Evolutionary conservation across 345 rosid species (phyloP).

Genomic region (Mercurialis annua): DNA sequence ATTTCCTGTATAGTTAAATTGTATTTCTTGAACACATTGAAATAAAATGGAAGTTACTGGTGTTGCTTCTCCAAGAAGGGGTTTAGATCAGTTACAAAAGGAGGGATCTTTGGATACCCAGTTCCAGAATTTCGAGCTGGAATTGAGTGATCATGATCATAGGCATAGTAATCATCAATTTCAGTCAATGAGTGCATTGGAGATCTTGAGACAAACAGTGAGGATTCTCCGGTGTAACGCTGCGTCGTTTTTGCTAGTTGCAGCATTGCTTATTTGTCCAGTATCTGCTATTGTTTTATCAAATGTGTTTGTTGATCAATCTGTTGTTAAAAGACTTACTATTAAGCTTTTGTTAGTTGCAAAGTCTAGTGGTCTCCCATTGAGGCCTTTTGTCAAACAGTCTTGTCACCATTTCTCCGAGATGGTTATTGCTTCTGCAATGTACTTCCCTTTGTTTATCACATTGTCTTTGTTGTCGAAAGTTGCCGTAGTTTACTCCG

Average conservation of each 20-base stretch:
- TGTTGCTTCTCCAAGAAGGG: constrained; percentile 33
- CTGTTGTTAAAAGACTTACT: constrained; percentile 53
- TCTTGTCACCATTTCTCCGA: constrained; percentile 68
- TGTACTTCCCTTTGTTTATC: constrained; percentile 74
- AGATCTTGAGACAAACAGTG: constrained; percentile 83
- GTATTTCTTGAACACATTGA: constrained; percentile 13
- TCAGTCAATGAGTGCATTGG: constrained; percentile 71
- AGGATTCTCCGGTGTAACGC: constrained; percentile 74
- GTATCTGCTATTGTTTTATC: constrained; percentile 67
- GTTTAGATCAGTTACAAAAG: constrained; percentile 28
- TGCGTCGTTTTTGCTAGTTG: constrained; percentile 55
- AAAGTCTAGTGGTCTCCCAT: constrained; percentile 68
- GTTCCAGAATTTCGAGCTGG: constrained; percentile 37
- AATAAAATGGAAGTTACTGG: constrained; percentile 40
- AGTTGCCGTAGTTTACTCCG: constrained; percentile 77
- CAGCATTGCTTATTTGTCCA: constrained; percentile 68
- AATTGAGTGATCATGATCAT: constrained; percentile 24
- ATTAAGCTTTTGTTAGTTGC: constrained; percentile 61
- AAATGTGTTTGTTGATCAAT: constrained; percentile 63
- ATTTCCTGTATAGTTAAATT: not conserved
- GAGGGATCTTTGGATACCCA: constrained; percentile 39
- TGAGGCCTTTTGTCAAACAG: constrained; percentile 55
- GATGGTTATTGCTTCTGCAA: constrained; percentile 55
- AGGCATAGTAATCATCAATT: constrained; percentile 28
- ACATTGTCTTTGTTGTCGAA: constrained; percentile 59